Conservation (phyloP, 2,329 filamentous ascomycete genomes). For the Fusarium metavorans region DNA sequence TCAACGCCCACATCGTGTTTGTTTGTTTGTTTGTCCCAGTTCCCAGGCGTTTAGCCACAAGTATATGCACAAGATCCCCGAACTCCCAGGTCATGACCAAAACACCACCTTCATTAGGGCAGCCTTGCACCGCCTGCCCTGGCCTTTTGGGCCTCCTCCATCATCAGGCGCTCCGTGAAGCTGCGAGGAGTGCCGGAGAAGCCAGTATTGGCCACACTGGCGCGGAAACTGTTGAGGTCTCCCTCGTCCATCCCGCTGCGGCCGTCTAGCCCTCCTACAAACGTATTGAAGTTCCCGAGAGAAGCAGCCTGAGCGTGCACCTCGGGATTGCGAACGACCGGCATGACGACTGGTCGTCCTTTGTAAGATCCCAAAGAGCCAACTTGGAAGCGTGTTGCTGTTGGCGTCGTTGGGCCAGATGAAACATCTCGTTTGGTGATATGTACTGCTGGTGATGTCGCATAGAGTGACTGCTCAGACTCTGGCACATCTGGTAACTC, state of each 20-base stretch:
- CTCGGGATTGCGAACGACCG: conserved; percentile 62
- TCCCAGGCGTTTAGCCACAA: conserved; percentile 35
- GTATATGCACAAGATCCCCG: conserved; percentile 37
- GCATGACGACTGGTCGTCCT: conserved; percentile 64
- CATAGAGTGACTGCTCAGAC: conserved; percentile 49
- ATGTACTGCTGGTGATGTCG: conserved; percentile 59
- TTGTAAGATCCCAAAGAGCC: conserved; percentile 66
- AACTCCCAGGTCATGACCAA: conserved; percentile 37
- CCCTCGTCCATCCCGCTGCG: conserved; percentile 61
- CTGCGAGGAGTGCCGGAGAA: conserved; percentile 60
- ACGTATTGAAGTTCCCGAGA: conserved; percentile 61
- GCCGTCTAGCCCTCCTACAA: conserved; percentile 67
- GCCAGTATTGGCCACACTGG: conserved; percentile 53
- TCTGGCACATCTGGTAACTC: conserved; percentile 44
- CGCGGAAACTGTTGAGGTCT: conserved; percentile 58
- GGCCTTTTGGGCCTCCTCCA: conserved; percentile 58
- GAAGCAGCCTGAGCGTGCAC: conserved; percentile 62
- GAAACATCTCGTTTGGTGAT: conserved; percentile 48
- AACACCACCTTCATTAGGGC: conserved; percentile 29
- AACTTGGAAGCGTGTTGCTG: conserved; percentile 50
- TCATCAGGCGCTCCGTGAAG: conserved; percentile 62
- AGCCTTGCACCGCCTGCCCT: conserved; percentile 34
- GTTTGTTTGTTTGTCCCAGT: conserved; percentile 41
- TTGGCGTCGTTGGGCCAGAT: conserved; percentile 47
- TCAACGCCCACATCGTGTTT: conserved; percentile 45